A percentile compares a stretch with the other conserved stretches of the same genome.
Evolutionary conservation across 495 filamentous ascomycete species (phyloP).

Genomic region (Aspergillus biplanus): DNA sequence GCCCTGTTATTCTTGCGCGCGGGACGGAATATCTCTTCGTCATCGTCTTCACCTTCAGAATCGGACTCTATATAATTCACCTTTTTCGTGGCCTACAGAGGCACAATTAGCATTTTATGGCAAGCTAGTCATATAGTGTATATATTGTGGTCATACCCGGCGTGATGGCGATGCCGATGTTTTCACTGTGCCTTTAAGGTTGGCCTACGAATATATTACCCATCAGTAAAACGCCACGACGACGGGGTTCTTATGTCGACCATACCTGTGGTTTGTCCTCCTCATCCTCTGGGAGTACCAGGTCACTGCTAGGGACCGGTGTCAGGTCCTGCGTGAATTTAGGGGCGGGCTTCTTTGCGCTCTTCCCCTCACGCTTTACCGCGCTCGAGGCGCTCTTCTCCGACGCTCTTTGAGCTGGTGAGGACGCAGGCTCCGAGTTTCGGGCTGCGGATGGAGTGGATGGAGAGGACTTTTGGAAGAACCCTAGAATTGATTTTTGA

Average conservation of each 20-base stretch:
- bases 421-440: constrained; percentile 43
- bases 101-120: not conserved
- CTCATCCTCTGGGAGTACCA: constrained; percentile 42
- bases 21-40: constrained; percentile 54
- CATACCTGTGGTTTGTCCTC: constrained; percentile 32
- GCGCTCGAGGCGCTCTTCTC: constrained; percentile 29
- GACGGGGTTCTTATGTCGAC: not conserved
- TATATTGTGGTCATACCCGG: constrained; percentile 36
- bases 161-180: constrained; percentile 48
- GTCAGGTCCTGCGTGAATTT: constrained; percentile 58
- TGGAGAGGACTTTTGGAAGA: constrained; percentile 73
- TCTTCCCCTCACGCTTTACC: constrained; percentile 34
- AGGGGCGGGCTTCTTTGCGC: constrained; percentile 39
- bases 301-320: constrained; percentile 82
- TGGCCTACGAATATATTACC: constrained; percentile 10
- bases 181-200: constrained; percentile 22
- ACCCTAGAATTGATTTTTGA: constrained; percentile 81
- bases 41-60: constrained; percentile 59
- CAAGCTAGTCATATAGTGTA: not conserved
- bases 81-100: constrained; percentile 46
- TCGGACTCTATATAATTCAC: constrained; percentile 54
- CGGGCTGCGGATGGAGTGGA: constrained; percentile 41
- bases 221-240: constrained; percentile 16
- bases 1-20: constrained; percentile 40
- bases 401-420: constrained; percentile 47